A percentile compares a stretch with the other conserved stretches of the same genome.
phyloP scores from a whole-genome alignment of 257 asterid genomes.

The Ballota nigra region DNA sequence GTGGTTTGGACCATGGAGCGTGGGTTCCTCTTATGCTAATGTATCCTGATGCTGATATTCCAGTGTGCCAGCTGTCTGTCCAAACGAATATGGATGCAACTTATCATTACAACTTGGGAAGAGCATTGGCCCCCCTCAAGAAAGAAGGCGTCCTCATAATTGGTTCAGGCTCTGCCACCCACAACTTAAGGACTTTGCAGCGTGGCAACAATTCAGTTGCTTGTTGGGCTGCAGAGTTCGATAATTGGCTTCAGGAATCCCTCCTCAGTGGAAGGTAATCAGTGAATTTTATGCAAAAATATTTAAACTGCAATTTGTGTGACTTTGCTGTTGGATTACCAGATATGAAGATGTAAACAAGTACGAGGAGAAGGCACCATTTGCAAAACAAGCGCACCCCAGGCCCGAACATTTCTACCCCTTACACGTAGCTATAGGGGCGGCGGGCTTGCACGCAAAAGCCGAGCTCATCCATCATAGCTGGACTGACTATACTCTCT shows the following conservation, averaged over 20 bases:
- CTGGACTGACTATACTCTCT: constrained; percentile 56
- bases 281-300: not conserved
- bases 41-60: constrained; percentile 82
- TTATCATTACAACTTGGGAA: constrained; percentile 67
- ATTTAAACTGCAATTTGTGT: not conserved
- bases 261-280: constrained; percentile 67
- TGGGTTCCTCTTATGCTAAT: constrained; percentile 91
- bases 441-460: constrained; percentile 55
- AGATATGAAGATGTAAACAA: constrained; percentile 70
- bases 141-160: constrained; percentile 70
- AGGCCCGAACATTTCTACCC: constrained; percentile 73
- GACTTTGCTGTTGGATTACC: not conserved
- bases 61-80: constrained; percentile 79
- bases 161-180: constrained; percentile 83
- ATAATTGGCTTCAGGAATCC: constrained; percentile 63
- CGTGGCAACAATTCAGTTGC: constrained; percentile 31
- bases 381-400: constrained; percentile 69
- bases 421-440: constrained; percentile 66
- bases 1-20: constrained; percentile 88
- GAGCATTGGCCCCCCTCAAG: constrained; percentile 66
- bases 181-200: constrained; percentile 51
- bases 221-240: constrained; percentile 69
- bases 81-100: constrained; percentile 63
- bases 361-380: constrained; percentile 59
- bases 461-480: constrained; percentile 66